Evolutionary conservation across 441 rosid species (phyloP).

Genomic region (Pelargonium cotyledonis): DNA sequence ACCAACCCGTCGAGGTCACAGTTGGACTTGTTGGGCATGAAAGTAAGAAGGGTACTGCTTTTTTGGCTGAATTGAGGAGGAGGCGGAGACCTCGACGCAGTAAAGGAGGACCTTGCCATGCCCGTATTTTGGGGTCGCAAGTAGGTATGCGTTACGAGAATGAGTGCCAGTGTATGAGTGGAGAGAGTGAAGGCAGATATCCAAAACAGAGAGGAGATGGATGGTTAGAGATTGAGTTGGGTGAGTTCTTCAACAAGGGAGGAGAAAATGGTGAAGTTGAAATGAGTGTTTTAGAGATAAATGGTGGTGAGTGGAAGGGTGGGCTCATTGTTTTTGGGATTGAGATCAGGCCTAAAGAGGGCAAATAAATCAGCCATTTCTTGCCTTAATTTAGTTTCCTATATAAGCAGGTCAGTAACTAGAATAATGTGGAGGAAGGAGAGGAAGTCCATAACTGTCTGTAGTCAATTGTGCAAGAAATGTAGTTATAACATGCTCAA

Average conservation of each 20-base stretch:
- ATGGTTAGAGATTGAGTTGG: slow-evolving; percentile 46
- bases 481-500: too few relatives aligned
- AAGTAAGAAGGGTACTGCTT: slow-evolving; percentile 8
- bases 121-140: not conserved
- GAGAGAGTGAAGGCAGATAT: not conserved
- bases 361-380: not conserved
- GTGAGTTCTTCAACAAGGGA: slow-evolving; percentile 31
- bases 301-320: slow-evolving; percentile 26
- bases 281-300: slow-evolving; percentile 31
- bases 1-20: slow-evolving; percentile 28
- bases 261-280: slow-evolving; percentile 29
- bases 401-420: too few relatives aligned
- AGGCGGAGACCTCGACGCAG: not conserved
- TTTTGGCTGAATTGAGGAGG: slow-evolving; percentile 20
- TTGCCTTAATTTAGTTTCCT: too few relatives aligned
- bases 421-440: too few relatives aligned
- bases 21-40: slow-evolving; percentile 42
- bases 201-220: slow-evolving; percentile 32
- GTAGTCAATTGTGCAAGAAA: too few relatives aligned
- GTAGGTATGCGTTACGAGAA: not conserved
- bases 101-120: not conserved
- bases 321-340: slow-evolving; percentile 45
- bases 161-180: not conserved
- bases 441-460: too few relatives aligned
- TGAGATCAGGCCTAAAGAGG: slow-evolving; percentile 42